Conservation (phyloP, 805 yeast species). For the Torulaspora delbrueckii region DNA sequence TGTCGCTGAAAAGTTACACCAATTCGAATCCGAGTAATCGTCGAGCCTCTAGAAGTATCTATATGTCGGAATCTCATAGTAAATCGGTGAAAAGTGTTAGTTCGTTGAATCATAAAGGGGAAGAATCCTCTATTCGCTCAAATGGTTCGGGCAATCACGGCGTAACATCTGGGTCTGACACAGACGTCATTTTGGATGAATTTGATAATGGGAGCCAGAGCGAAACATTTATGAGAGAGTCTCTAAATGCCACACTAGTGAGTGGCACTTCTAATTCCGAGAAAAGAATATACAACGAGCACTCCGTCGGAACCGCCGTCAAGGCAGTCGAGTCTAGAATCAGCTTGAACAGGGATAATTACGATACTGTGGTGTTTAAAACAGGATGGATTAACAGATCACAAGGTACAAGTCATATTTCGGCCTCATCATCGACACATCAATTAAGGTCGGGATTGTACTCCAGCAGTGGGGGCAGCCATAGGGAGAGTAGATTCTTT, state of each 20-base stretch:
- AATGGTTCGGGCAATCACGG: background rate
- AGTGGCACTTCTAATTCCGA: background rate
- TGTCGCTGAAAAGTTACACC: constrained; percentile 7
- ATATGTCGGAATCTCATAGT: constrained; percentile 4
- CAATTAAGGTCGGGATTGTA: background rate
- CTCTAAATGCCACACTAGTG: background rate
- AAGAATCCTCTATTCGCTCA: constrained; percentile 2
- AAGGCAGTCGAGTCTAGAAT: constrained; percentile 1
- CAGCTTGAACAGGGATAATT: constrained; percentile 31
- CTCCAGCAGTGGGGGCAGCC: constrained; percentile 3
- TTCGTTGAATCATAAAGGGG: constrained; percentile 3
- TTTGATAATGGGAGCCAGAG: background rate
- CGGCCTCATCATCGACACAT: constrained; percentile 1
- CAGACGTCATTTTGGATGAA: background rate
- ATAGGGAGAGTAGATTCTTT: constrained; percentile 29
- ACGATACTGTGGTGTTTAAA: constrained; percentile 41
- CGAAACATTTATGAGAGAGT: constrained; percentile 1
- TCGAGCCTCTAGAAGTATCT: constrained; percentile 11
- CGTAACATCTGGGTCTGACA: constrained; percentile 2
- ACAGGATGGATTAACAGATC: constrained; percentile 59
- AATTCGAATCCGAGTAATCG: constrained; percentile 7
- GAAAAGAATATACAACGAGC: background rate
- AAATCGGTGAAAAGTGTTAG: constrained; percentile 5
- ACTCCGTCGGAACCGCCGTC: background rate
- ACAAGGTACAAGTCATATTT: constrained; percentile 23